Evolutionary conservation across 2,329 filamentous ascomycete genomes (phyloP).

Genomic region (Sporothrix humicola): DNA sequence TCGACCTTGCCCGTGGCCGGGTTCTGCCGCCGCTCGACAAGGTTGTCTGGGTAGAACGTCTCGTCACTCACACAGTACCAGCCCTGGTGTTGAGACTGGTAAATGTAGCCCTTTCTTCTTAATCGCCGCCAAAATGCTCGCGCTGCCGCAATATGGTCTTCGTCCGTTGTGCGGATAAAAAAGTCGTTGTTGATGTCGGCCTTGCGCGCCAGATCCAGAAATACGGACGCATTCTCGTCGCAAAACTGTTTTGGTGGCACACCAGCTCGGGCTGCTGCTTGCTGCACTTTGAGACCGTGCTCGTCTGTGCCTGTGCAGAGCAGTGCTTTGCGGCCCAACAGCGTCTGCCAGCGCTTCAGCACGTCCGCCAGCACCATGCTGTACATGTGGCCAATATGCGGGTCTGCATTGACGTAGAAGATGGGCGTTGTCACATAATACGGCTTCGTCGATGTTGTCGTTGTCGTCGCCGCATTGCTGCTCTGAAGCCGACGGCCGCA

Average conservation of each 20-base stretch:
- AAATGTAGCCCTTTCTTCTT: constrained; percentile 76
- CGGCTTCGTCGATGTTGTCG: constrained; percentile 63
- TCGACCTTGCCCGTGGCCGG: constrained; percentile 81
- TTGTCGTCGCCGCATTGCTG: background rate
- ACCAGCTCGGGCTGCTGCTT: constrained; percentile 74
- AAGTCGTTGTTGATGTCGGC: constrained; percentile 77
- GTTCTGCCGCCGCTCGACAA: constrained; percentile 75
- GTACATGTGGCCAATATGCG: constrained; percentile 94
- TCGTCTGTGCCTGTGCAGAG: constrained; percentile 94
- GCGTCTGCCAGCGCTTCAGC: constrained; percentile 85
- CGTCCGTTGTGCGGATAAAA: constrained; percentile 92
- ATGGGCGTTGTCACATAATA: constrained; percentile 97
- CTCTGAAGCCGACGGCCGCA: constrained; percentile 1
- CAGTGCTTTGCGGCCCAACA: constrained; percentile 67
- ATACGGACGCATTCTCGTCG: constrained; percentile 80
- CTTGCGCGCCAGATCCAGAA: constrained; percentile 72
- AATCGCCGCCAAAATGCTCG: constrained; percentile 88
- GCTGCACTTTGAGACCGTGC: constrained; percentile 96
- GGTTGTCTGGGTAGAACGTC: constrained; percentile 84
- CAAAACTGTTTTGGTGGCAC: constrained; percentile 83
- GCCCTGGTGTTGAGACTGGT: constrained; percentile 83
- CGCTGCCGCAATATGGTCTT: constrained; percentile 80
- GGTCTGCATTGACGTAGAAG: constrained; percentile 98
- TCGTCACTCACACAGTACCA: constrained; percentile 99
- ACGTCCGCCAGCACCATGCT: constrained; percentile 90